Evolutionary conservation across 2,329 filamentous ascomycete species (phyloP), one percentile per base, ranked within the genome.

Genomic region (Talaromyces sp.): DNA sequence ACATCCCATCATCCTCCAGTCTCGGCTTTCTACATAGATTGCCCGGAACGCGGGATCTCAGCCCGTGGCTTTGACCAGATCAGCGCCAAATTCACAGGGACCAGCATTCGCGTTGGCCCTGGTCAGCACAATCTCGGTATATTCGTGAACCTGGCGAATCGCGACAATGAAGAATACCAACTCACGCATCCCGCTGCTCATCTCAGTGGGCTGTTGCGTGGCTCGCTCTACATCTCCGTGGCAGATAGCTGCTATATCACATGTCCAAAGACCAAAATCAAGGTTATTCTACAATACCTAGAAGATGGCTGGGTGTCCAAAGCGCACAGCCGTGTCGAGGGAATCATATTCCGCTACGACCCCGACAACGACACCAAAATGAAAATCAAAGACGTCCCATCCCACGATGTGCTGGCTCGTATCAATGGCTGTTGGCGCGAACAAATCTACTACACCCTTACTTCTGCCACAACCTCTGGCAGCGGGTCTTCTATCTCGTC

Each of bases 1-100:
- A 99, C 95, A 9, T 97, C 93, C 8, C 95, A 99, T 73, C 95
- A 99, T 79, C 95, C 95, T 39, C 95, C 95, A 10, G 94, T 99
- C 69, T 98, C 94, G 70, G 95, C 95, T 15, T 99, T 96, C 79
- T 94, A 91, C 77, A 89, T 97, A 69, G 90, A 93, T 74, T 99
- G 95, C 74, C 93, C 93, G 0, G 91, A 96, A 70, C 93, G 92
- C 75, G 95, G 94, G 33, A 86, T 99, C 69, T 88, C 87, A 43
- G 95, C 95, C 17, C 86, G 90, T 66, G 95, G 95, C 1, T 99
- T 94, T 74, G 95, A 99, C 74, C 95, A 99, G 81, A 89, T 99
- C 72, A 94, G 91, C 70, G 95, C 95, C 74, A 98, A 97, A 78
- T 99, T 99, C 80, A 98, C 95, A 0, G 95, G 95, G 65, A 97